Base-by-base conservation (phyloP, 176 grass and related monocot species). In the Bolboschoenus planiculmis region DNA sequence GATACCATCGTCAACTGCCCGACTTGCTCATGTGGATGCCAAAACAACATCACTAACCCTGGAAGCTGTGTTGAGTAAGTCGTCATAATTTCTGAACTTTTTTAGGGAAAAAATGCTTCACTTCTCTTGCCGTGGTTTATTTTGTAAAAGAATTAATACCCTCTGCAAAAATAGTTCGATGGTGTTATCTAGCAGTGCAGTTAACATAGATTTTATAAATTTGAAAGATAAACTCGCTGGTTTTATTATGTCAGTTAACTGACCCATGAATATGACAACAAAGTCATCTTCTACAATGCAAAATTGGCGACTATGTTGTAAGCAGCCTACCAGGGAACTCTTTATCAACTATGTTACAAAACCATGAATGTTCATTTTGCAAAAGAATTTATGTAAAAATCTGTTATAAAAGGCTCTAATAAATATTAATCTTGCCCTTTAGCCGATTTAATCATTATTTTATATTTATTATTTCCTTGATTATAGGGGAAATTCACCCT, bases 1-100 rank as follows among this genome's bases (percentile, higher is more conserved):
- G 85, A 92, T 44, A 92, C 93, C 0, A 92, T 96, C 71, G 77
- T 91, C 9, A 81, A 88, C 62, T 96, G 93, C 14, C 93, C 88
- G 10, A 96, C 88, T 84, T 92, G 90, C 79, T 83, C 90, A 3
- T 96, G 93, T 77, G 88, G 80, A 70, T 92, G 90, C 68, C 80
- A 93, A 60, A 91, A 91, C 18, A 91, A 94, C 55, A 89, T 43
- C 59, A 93, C 87, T 47, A 86, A 81, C 21, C 90, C 93, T 3
- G 93, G 90, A 79, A 92, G 90, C 54, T 96, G 90, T 34, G 90
- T 92, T n/a, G 79, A 92, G 90, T 95, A 88, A 96, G 87, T 89
- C 34, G 2, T 16, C 82, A 62, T 75, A 24, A 78, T 76, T 78
- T 54, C 58, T 20, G 35, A 56, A 23, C n/a, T 70, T n/a, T 34